Base-by-base conservation (phyloP, 441 rosid genomes). In the Rhodomyrtus psidioides region DNA sequence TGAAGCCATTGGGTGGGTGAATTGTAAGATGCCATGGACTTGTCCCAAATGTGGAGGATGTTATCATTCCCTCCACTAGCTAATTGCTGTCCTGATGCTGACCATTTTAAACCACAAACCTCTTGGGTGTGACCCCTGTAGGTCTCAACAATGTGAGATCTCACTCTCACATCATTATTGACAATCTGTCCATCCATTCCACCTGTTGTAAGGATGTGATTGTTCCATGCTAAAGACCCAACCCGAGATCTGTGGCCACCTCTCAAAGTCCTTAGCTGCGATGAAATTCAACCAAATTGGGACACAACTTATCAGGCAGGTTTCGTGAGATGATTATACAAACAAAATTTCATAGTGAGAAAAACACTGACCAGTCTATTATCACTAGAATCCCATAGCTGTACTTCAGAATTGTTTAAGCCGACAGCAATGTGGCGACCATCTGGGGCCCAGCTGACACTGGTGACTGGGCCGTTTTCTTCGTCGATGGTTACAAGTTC, bases 401-500 rank as follows among this genome's bases (percentile, higher is more conserved):
- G 97, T 17, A 94, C 96, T 56, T 94, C 89, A 39, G 96, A 93
- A 87, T 93, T 95, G 90, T 91, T 92, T 90, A 96, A 88, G 24
- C 98, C 97, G 56, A 96, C 23, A 4, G 96, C 97, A 44, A 95
- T 85, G 85, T 92, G 93, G n/a, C 91, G 91, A 16, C 97, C 98
- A 89, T 96, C 97, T 23, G 94, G 93, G 54, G 96, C 98, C 98
- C 98, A 95, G 65, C 84, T 93, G 60, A 96, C 86, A 75, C 98
- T 95, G 7, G 96, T 95, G n/a, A 95, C 92, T 10, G 95, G 98
- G 34, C 96, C 98, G 26, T 58, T 88, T 83, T 94, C 98, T 5
- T 93, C 93, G 13, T 90, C 92, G 34, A 94, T 54, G 6, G 95
- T 93, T 42, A 94, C 93, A 55, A 94, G 94, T 92, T 96, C 95